Evolutionary conservation across 805 yeast species (phyloP), one percentile per base, ranked within the genome.

Genomic region (Candida koratica): DNA sequence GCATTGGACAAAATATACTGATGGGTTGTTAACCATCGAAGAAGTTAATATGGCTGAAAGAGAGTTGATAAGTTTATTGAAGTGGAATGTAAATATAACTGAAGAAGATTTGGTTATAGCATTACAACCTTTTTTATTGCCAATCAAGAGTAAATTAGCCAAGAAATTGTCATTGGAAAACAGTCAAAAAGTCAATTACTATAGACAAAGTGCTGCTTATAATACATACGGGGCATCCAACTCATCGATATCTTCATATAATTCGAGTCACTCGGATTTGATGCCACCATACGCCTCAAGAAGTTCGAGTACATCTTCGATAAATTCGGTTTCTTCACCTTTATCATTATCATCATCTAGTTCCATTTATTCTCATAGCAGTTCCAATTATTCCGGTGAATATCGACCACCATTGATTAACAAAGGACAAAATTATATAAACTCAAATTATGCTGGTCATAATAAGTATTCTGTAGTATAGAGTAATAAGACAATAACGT

Each of bases 1-100:
- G 63, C 97, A 93, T 65, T 90, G 98, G 98, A 81, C 95, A 4
- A 73, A 77, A 42, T 89, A 90, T 67, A 89, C 97, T 3, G 81
- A 82, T 55, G 97, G 97, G 0, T 69, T 93, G 28, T 73, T 90
- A 42, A 56, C 79, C 7, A 64, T 84, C 25, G 70, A 70, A 15
- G 97, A 90, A 53, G 87, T 93, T 36, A 93, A 90, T 60, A 79
- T 88, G 45, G 84, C 94, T 52, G 98, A 90, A 63, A 73, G 89
- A 47, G 97, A 90, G 62, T 67, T 93, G 50, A 76, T 90, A 32
- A 76, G 74, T 33, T 77, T 86, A 44, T 72, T 90, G 39, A 82
- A 86, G 49, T 90, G 97, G 97, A 80, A 86, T 51, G 69, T 93
- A 32, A 69, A 75, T 17, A 79, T 93, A 33, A 63, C 76, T 19